Base-by-base conservation (phyloP, 1,139 yeast species). In the Debaryomyces sp. region DNA sequence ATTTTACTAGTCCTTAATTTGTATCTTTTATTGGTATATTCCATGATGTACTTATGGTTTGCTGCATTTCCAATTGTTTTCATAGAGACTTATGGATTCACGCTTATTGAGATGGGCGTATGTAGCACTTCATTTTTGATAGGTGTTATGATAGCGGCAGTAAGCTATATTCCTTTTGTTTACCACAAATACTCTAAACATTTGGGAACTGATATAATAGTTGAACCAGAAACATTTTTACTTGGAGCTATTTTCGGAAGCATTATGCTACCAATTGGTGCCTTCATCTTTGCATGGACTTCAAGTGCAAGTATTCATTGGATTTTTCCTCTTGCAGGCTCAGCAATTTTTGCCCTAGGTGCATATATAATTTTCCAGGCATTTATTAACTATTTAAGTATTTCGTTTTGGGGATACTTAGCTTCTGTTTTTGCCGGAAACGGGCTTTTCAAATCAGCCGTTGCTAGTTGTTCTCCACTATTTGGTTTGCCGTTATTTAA, bases 21-120 rank as follows among this genome's bases (percentile, higher is more conserved):
- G 18, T 82, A 84, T 61, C 67, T 79, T 54, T 77, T 85, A 2
- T 63, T 84, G 57, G 71, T 78, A 15, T 84, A 83, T 62, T 76
- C 84, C 26, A 64, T 80, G 30, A 61, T 80, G 60, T 84, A 82
- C 58, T 66, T 82, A 45, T 83, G 80, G 73, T 81, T 84, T 56
- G 88, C 83, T 61, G 84, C 83, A 1, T 78, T 80, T 62, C 88
- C 89, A 7, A 70, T 82, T 44, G 82, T 81, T 1, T 82, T 77
- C 53, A 47, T 55, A 8, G 78, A 69, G 3, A 59, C 70, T 30
- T 70, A 78, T 54, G 60, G 70, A 44, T 83, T 84, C 62, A 76
- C 81, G n/a, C 55, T 70, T 37, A 68, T 82, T 15, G 77, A 78
- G 46, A 59, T 68, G 58, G 87, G 87, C 21, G 66, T 71, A 4